Percentiles rank a stretch among this genome's conserved stretches.
Evolutionary conservation across 148 eudicot genomes (phyloP).

Genomic region (Rhododendron williamsianum): DNA sequence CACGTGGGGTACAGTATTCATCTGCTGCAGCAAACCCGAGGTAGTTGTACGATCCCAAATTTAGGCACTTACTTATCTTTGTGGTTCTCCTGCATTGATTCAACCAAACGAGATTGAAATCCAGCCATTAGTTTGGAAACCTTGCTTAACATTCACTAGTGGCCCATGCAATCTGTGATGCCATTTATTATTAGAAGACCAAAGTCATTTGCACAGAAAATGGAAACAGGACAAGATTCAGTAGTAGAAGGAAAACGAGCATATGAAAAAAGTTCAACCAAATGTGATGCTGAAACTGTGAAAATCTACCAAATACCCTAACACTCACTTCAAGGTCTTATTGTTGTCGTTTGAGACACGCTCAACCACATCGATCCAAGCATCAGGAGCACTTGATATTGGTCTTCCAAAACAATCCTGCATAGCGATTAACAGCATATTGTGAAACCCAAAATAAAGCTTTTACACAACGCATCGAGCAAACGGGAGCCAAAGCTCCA

Average conservation of each 20-base stretch:
- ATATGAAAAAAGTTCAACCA: neutral
- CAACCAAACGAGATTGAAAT: neutral
- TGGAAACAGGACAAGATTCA: neutral
- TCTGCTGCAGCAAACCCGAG: slow-evolving; percentile 98
- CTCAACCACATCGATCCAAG: slow-evolving; percentile 97
- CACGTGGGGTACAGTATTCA: slow-evolving; percentile 95
- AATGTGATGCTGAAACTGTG: neutral
- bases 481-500: neutral
- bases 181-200: neutral
- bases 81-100: slow-evolving; percentile 63
- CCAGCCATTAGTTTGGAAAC: neutral
- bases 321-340: slow-evolving; percentile 81
- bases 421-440: slow-evolving; percentile 1
- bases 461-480: neutral
- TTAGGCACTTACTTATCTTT: slow-evolving; percentile 63
- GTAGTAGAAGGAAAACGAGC: neutral
- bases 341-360: slow-evolving; percentile 86
- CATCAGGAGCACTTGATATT: slow-evolving; percentile 94
- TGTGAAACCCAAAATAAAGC: neutral
- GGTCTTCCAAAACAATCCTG: slow-evolving; percentile 99
- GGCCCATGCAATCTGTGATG: neutral
- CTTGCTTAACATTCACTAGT: neutral
- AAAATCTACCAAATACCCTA: neutral
- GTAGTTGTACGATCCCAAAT: slow-evolving; percentile 97
- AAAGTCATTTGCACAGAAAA: neutral